Evolutionary conservation across 352 stramenopile species (phyloP).

Genomic region (Globisporangium cylindrosporum): DNA sequence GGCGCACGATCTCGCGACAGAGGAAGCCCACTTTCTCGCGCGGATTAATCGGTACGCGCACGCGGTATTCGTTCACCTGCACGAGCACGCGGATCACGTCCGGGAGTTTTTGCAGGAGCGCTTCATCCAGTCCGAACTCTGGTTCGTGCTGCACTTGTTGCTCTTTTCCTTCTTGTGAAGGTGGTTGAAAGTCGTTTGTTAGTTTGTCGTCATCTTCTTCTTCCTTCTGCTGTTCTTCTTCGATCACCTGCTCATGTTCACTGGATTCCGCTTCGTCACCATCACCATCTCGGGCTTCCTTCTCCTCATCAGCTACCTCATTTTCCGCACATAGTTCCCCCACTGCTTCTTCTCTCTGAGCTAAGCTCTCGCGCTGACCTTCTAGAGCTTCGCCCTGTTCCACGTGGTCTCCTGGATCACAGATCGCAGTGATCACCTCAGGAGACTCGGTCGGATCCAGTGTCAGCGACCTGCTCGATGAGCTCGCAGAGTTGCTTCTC

Average conservation of each 20-base stretch:
- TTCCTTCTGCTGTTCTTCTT: background rate
- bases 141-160: background rate
- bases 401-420: background rate
- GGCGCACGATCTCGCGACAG: conserved; percentile 50
- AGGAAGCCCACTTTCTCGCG: conserved; percentile 40
- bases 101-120: conserved; percentile 29
- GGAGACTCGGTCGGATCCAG: background rate
- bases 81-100: conserved; percentile 47
- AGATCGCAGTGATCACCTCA: background rate
- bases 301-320: background rate
- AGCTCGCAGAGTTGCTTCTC: conserved; percentile 3
- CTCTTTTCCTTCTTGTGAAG: background rate
- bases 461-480: conserved; percentile 7
- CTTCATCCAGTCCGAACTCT: conserved; percentile 10
- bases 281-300: background rate
- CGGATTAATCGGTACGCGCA: conserved; percentile 57
- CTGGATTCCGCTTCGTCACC: background rate
- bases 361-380: background rate
- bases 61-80: conserved; percentile 47
- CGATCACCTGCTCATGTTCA: background rate
- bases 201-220: background rate
- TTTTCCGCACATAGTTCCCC: background rate
- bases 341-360: no score
- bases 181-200: background rate
- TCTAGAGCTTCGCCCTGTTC: background rate